Evolutionary conservation across 768 basidiomycete species (phyloP).

Genomic region (Boletus subcaerulescens): DNA sequence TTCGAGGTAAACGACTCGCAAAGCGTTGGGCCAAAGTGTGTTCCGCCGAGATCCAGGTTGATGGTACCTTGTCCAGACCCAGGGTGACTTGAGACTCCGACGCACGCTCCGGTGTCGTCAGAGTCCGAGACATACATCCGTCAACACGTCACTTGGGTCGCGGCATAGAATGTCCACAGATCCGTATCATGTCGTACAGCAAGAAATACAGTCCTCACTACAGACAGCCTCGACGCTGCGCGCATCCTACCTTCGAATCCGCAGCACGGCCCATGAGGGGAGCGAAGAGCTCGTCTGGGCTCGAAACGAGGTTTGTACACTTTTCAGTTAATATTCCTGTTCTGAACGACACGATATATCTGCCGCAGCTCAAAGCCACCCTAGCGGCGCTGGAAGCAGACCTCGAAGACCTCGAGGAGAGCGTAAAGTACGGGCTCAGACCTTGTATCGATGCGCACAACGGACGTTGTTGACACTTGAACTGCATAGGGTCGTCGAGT

Average conservation of each 20-base stretch:
- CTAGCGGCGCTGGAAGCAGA: slow-evolving; percentile 81
- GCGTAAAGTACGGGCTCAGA: slow-evolving; percentile 65
- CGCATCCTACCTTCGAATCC: slow-evolving; percentile 75
- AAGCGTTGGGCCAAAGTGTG: no score
- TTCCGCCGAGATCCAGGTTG: no score
- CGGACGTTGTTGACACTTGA: slow-evolving; percentile 3
- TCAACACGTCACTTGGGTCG: no score
- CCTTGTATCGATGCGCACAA: background rate
- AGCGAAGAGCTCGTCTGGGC: slow-evolving; percentile 83
- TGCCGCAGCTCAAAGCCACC: slow-evolving; percentile 64
- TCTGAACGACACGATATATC: no score
- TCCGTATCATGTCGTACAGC: slow-evolving; percentile 85
- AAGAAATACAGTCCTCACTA: slow-evolving; percentile 75
- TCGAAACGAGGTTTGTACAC: slow-evolving; percentile 59
- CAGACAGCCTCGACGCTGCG: slow-evolving; percentile 68
- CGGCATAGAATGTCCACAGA: slow-evolving; percentile 57
- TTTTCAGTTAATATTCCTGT: no score
- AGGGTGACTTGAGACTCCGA: no score
- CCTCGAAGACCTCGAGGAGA: slow-evolving; percentile 90
- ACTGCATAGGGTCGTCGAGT: slow-evolving; percentile 77
- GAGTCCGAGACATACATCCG: no score
- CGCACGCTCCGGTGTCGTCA: no score
- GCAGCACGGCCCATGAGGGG: slow-evolving; percentile 66
- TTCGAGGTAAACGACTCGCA: no score
- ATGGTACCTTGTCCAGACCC: no score